Evolutionary conservation across 208 protist species (phyloP).

Genomic region (Novymonas esmeraldas): DNA sequence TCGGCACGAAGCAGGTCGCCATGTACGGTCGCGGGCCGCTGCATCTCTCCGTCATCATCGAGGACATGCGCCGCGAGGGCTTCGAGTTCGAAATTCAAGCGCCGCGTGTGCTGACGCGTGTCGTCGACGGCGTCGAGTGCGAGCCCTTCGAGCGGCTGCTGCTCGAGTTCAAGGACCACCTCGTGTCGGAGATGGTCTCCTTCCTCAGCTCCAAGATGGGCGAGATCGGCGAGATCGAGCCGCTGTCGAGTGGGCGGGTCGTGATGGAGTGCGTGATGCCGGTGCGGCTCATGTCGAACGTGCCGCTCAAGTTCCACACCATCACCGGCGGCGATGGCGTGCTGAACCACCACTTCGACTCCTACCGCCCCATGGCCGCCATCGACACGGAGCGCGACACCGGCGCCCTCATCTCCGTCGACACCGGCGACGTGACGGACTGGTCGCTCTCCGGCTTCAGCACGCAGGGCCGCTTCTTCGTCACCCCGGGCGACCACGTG

Average conservation of each 20-base stretch:
- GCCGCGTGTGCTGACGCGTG: slow-evolving; percentile 89
- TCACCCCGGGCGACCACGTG: slow-evolving; percentile 82
- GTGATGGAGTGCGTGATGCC: slow-evolving; percentile 89
- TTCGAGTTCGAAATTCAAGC: slow-evolving; percentile 96
- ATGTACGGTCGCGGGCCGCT: slow-evolving; percentile 95
- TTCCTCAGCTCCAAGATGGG: slow-evolving; percentile 89
- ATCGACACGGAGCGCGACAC: slow-evolving; percentile 71
- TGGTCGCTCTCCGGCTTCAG: slow-evolving; percentile 80
- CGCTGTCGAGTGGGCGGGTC: slow-evolving; percentile 77
- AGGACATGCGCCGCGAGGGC: slow-evolving; percentile 97
- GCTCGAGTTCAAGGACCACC: slow-evolving; percentile 81
- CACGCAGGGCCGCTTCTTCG: slow-evolving; percentile 88
- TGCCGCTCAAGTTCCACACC: slow-evolving; percentile 88
- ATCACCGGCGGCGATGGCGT: slow-evolving; percentile 88
- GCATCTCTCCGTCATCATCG: slow-evolving; percentile 97
- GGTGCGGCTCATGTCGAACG: slow-evolving; percentile 82
- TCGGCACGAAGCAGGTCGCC: slow-evolving; percentile 63
- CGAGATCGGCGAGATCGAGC: slow-evolving; percentile 88
- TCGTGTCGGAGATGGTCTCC: slow-evolving; percentile 79
- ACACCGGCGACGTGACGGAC: slow-evolving; percentile 85
- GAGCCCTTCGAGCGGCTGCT: slow-evolving; percentile 86
- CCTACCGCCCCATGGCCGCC: slow-evolving; percentile 74
- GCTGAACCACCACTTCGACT: slow-evolving; percentile 89
- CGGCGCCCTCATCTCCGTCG: slow-evolving; percentile 89
- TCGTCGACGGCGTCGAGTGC: slow-evolving; percentile 79